Base-by-base conservation (phyloP, 495 filamentous ascomycete species). In the Polyplosphaeria fusca region DNA sequence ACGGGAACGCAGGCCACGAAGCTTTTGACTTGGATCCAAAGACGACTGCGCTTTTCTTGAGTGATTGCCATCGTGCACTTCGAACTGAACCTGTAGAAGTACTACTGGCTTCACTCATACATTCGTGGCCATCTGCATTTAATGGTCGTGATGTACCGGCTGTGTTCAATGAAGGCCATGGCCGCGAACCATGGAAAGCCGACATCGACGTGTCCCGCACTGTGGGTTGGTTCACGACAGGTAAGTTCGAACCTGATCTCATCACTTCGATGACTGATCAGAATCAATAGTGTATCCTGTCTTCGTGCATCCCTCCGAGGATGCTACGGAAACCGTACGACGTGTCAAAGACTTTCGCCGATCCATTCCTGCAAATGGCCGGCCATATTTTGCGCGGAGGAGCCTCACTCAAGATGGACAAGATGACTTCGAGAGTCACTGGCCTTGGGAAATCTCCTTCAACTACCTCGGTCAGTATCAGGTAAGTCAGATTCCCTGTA, bases 371-470 rank as follows among this genome's bases (percentile, higher is more conserved):
- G 58, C 28, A 28, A 65, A 62, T 47, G 63, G 63, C 5, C 58
- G 63, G 30, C 37, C 53, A 22, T 65, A 65, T 23, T 77, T 47
- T 54, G 74, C 71, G 1, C 67, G 64, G 24, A 75, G 79, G 16
- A 73, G 80, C 23, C 72, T 82, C 26, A 72, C 74, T 0, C 60
- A 69, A 0, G 74, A 74, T 23, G 71, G 69, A 13, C 61, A 69
- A 0, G 71, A 77, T 9, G 57, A 56, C 27, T 76, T 75, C 39
- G 55, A 61, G 19, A 68, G 73, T 16, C 79, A 78, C 2, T 80
- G 74, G 67, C 85, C 85, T 2, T 79, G 88, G 62, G 86, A 89
- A 67, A 79, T 90, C 35, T 79, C 80, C 1, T 87, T 89, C 69
- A 86, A 84, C 61, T 88, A 88, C 56, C 75, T 84, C 9, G 86